A percentile compares a stretch with the other conserved stretches of the same genome.
These are phyloP conservation scores for Parascedosporium putredinis DNA, from an alignment of 2,329 filamentous ascomycete species.

Conservation along the genomic window DNA sequence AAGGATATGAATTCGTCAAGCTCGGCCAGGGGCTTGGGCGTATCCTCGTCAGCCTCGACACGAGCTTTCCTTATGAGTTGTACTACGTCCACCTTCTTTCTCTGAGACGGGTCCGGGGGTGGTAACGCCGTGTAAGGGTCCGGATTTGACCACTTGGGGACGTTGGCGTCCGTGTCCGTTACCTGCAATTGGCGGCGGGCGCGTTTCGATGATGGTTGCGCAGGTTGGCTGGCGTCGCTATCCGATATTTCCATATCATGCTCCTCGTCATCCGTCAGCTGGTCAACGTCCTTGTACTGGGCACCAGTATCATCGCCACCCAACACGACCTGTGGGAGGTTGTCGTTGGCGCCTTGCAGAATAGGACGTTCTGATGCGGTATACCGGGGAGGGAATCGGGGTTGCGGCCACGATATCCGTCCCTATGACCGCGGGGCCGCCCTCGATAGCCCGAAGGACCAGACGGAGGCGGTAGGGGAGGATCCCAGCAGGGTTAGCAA, in stretches of 20 bases:
- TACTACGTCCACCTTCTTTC: conserved; percentile 78
- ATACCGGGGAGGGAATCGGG: conserved; percentile 22
- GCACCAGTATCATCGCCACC: conserved; percentile 32
- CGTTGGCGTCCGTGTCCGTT: conserved; percentile 29
- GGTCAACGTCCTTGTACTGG: conserved; percentile 44
- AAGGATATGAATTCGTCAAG: conserved; percentile 86
- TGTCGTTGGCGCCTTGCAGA: conserved; percentile 30
- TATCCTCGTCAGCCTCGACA: conserved; percentile 41
- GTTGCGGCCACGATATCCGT: conserved; percentile 9
- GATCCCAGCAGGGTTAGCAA: conserved; percentile 40
- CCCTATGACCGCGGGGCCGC: conserved; percentile 10
- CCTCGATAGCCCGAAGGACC: conserved; percentile 11
- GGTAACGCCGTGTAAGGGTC: conserved; percentile 87
- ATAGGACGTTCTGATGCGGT: conserved; percentile 38
- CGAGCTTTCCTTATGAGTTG: conserved; percentile 87
- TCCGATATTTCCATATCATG: conserved; percentile 55
- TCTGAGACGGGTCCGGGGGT: conserved; percentile 59
- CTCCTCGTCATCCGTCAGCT: conserved; percentile 53
- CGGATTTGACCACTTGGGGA: conserved; percentile 87
- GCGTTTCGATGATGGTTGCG: conserved; percentile 32
- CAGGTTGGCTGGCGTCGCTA: conserved; percentile 26
- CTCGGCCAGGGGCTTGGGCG: conserved; percentile 42
- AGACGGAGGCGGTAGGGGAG: conserved; percentile 18
- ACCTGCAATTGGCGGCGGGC: conserved; percentile 21
- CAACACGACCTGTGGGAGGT: conserved; percentile 34